Evolutionary conservation across 805 yeast genomes (phyloP), one percentile per base, ranked within the genome.

Genomic region (Debaryomyces tyrocola): DNA sequence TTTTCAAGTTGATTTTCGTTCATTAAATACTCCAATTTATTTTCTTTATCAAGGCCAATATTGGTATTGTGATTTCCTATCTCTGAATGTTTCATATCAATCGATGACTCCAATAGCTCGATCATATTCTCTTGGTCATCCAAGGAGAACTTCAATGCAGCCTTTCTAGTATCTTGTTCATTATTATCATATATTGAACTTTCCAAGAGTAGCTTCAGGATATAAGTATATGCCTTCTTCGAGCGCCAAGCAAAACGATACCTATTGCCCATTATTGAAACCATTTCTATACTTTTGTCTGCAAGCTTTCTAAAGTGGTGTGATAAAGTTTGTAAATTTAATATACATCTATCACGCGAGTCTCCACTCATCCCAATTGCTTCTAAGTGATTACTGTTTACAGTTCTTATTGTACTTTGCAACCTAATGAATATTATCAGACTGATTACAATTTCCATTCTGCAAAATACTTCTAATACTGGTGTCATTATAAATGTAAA

Each of bases 1-100:
- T 41, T 41, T 33, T 41, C 44, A 21, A 41, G 24, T 34, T 41
- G 44, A 9, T 34, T 37, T 4, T 40, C 37, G 14, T 24, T 34
- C 9, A 11, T 21, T 15, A 11, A 20, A 35, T 17, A n/a, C 2
- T 35, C 38, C 12, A 12, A 14, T 35, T 7, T 11, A 35, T 35
- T 17, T 35, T 17, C 38, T 14, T 33, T 33, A 11, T 4, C n/a
- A 7, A 14, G 7, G 10, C 10, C 10, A 24, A 24, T 24, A 24
- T 24, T 3, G 14, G 34, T 31, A 6, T 31, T 31, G 7, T 9
- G 17, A 31, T n/a, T 31, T 12, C 34, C 12, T 9, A 4, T 24
- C 27, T 24, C 27, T 24, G 10, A 24, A 31, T 31, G 14, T n/a
- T 31, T 20, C 12, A 14, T 24, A n/a, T 36, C 12, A 20, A 14